Conservation (phyloP, 2,329 filamentous ascomycete species). For the Teratosphaeria gauchensis region DNA sequence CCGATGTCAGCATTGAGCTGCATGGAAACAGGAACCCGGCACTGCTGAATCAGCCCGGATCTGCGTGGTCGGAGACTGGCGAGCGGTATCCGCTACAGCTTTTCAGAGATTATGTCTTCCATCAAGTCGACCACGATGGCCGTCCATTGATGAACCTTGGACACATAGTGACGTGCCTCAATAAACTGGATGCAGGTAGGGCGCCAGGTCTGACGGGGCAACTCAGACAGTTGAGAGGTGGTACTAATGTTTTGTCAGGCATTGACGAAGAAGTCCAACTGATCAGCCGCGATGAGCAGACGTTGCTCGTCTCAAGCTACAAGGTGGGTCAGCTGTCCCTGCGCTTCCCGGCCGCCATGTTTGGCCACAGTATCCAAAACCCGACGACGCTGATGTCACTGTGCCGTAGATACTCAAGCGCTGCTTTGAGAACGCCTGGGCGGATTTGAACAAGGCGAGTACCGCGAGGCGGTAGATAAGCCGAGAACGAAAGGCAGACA, state of each 20-base stretch:
- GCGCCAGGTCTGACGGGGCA: not conserved
- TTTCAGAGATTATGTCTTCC: constrained; percentile 95
- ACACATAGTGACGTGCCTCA: constrained; percentile 77
- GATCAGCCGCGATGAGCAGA: constrained; percentile 83
- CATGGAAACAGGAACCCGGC: constrained; percentile 20
- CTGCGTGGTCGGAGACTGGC: constrained; percentile 76
- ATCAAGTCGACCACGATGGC: constrained; percentile 80
- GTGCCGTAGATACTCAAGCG: constrained; percentile 48
- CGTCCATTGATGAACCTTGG: constrained; percentile 77
- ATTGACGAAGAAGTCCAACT: constrained; percentile 77
- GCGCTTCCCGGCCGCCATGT: not conserved
- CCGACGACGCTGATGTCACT: not conserved
- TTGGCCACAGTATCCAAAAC: not conserved
- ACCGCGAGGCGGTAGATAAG: not conserved
- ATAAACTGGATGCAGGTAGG: constrained; percentile 73
- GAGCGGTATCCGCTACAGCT: constrained; percentile 88
- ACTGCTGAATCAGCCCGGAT: constrained; percentile 22
- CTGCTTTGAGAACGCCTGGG: constrained; percentile 51
- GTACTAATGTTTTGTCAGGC: constrained; percentile 26
- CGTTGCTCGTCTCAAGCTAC: constrained; percentile 77
- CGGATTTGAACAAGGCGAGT: constrained; percentile 37
- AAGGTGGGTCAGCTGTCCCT: constrained; percentile 49
- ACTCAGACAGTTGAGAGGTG: not conserved
- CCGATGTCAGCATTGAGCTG: constrained; percentile 43
- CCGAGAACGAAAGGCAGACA: not conserved